Base-by-base conservation (phyloP, 495 filamentous ascomycete genomes). In the Recurvomyces mirabilis region DNA sequence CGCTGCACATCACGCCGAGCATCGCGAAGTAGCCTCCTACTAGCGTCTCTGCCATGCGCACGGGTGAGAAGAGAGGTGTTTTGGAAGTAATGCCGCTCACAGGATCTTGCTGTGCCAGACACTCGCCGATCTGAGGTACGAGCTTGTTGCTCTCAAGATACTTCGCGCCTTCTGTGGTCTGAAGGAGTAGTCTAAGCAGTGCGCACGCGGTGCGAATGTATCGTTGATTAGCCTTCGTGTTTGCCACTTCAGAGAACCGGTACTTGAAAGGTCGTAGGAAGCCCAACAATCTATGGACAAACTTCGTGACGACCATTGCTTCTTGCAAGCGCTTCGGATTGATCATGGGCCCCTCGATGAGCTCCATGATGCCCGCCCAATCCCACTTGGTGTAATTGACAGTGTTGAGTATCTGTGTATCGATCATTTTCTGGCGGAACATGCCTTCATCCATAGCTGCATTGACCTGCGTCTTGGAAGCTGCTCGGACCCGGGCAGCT, bases 201-300 rank as follows among this genome's bases (percentile, higher is more conserved):
- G 86, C 79, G 60, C 87, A 94, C 2, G 88, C 91, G 14, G 80
- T 82, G 51, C 81, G 77, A 31, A 96, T 82, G 63, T 96, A 96
- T 34, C 89, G 86, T 56, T 98, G 91, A 51, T 93, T 93, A 15
- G 79, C 80, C 52, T 93, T 86, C 9, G 86, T 88, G 60, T 85
- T 94, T 51, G 80, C 73, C 34, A 84, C 69, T 52, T 89, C 81
- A 1, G 84, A 82, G 53, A 94, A 98, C 39, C 87, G 81, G 59
- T 86, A 89, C 59, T 98, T 98, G 69, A 98, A 96, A 5, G 91
- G 91, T 14, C 89, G 75, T 59, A 93, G 94, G 52, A 98, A 98
- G 37, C 84, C 88, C 58, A 94, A 75, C 37, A 98, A 73, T 1
- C 93, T 74, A 63, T 96, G 94, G 53, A 94, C 78, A 58, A 96